A percentile compares a stretch with the other conserved stretches of the same genome.
These are phyloP conservation scores for Parasitella parasitica DNA, from an alignment of 371 early-diverging fungal species.

Conservation along the genomic window DNA sequence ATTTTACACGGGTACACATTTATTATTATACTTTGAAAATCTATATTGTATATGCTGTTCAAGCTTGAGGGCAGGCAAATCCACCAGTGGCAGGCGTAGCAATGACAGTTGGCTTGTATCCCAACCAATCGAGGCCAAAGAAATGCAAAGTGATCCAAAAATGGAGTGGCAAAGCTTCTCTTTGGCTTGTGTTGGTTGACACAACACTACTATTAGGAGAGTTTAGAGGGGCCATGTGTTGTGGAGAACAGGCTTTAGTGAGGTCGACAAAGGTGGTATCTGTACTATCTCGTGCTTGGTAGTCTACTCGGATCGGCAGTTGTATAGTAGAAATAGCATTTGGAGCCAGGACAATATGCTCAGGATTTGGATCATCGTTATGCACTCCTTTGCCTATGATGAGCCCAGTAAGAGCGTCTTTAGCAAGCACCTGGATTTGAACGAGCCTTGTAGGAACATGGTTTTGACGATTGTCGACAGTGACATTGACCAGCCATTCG, in stretches of 20 bases:
- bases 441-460: conserved; percentile 37
- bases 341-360: conserved; percentile 24
- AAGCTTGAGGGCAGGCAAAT: conserved; percentile 40
- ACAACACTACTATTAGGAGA: conserved; percentile 2
- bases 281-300: conserved; percentile 41
- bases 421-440: conserved; percentile 30
- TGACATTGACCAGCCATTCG: conserved; percentile 46
- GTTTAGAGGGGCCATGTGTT: conserved; percentile 1
- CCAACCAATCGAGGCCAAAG: conserved; percentile 38
- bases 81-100: conserved; percentile 46
- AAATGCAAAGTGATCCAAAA: conserved; percentile 48
- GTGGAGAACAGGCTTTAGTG: conserved; percentile 32
- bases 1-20: not conserved
- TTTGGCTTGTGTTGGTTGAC: not conserved
- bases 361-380: conserved; percentile 23
- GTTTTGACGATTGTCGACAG: conserved; percentile 44
- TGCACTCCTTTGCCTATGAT: conserved; percentile 38
- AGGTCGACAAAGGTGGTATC: conserved; percentile 42
- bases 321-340: conserved; percentile 36
- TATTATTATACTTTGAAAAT: not conserved
- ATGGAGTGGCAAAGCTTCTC: conserved; percentile 36
- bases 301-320: conserved; percentile 36
- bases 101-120: conserved; percentile 44
- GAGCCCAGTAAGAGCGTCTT: conserved; percentile 42
- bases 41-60: not conserved